These are phyloP conservation scores for Fonsecaea monophora DNA, from an alignment of 2,329 filamentous ascomycete species.

Conservation along the genomic window DNA sequence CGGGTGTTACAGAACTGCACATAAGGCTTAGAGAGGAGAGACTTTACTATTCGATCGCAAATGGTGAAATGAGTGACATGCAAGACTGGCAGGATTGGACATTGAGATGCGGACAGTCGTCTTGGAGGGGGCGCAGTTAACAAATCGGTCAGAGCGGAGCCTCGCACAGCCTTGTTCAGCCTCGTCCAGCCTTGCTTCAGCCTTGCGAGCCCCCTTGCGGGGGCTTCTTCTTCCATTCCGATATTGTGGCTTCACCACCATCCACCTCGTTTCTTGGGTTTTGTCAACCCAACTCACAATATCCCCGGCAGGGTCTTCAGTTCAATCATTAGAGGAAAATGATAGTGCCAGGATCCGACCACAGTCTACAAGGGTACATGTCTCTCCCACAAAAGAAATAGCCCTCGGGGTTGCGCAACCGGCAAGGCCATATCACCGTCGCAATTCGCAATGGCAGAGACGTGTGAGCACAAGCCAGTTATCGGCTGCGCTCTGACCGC, in stretches of 20 bases:
- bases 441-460: slow-evolving; percentile 11
- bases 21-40: neutral
- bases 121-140: neutral
- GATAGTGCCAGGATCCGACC: neutral
- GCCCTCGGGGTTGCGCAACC: neutral
- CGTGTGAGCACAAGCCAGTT: slow-evolving; percentile 37
- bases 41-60: neutral
- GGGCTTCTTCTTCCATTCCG: neutral
- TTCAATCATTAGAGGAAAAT: neutral
- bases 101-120: neutral
- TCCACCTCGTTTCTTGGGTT: neutral
- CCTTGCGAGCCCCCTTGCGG: neutral
- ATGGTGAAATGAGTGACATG: neutral
- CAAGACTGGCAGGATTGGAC: neutral
- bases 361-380: neutral
- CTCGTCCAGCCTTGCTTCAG: no score
- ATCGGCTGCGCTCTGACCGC: slow-evolving; percentile 37
- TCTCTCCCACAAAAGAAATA: neutral
- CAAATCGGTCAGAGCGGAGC: neutral
- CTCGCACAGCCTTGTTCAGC: neutral
- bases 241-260: neutral
- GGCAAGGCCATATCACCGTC: neutral
- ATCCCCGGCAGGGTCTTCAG: neutral
- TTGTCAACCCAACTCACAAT: neutral
- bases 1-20: neutral